Conservation (phyloP, 75 land plant species). For the Selaginella moellendorffii region DNA sequence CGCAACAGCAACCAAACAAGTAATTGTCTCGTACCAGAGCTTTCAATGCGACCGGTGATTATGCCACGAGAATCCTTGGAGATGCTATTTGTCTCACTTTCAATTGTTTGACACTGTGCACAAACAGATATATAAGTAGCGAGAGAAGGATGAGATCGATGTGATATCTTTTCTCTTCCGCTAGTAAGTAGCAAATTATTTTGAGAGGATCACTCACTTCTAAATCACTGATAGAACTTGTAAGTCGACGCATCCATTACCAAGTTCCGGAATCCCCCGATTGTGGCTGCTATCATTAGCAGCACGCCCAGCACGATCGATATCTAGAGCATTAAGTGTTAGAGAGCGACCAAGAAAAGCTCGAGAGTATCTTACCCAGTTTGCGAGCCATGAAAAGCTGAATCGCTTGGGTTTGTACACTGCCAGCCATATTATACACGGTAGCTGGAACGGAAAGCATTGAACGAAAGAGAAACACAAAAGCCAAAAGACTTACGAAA, state of each 20-base stretch:
- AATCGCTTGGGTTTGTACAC: conserved; percentile 26
- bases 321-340: too few relatives aligned
- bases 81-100: too few relatives aligned
- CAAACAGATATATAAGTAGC: too few relatives aligned
- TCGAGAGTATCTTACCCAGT: conserved; percentile 22
- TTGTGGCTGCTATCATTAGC: conserved; percentile 4
- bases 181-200: too few relatives aligned
- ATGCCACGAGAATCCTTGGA: too few relatives aligned
- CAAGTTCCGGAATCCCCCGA: background rate
- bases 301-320: background rate
- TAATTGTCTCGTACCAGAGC: too few relatives aligned
- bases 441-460: conserved; percentile 10
- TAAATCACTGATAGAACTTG: background rate
- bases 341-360: too few relatives aligned
- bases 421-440: conserved; percentile 34
- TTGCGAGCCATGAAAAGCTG: conserved; percentile 25
- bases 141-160: too few relatives aligned
- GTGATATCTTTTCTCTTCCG: too few relatives aligned
- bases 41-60: too few relatives aligned
- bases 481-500: conserved; percentile 27
- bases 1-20: background rate
- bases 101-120: too few relatives aligned
- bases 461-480: background rate
- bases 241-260: background rate
- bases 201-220: background rate